Evolutionary conservation across 768 basidiomycete genomes (phyloP), one percentile per base, ranked within the genome.

Genomic region (Tephrocybe sp.): DNA sequence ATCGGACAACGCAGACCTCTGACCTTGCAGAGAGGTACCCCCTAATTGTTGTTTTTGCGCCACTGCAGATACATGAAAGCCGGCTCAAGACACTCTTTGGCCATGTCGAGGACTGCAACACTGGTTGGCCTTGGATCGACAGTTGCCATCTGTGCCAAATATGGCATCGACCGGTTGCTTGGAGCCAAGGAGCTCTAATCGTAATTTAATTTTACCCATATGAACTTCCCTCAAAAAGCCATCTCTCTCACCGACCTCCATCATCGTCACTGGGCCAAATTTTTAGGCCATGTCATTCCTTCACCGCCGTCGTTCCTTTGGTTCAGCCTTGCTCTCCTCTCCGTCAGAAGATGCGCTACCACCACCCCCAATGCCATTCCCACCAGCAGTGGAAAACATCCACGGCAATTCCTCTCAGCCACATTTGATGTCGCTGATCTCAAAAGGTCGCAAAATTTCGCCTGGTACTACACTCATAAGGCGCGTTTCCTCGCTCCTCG

Each of bases 401-500:
- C 52, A 30, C 31, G 22, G 38, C 27, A 29, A 29, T 18, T 9
- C 36, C 23, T 23, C 47, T 11, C 45, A 53, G 24, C 24, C 55
- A 23, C 48, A 47, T 18, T 16, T 47, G n/a, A 42, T 45, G 10
- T 18, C 44, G 13, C 19, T 43, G 25, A 29, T 47, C 21, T n/a
- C 30, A 11, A 52, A 31, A 27, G 41, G 37, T 21, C 29, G 36
- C 16, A 55, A 41, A 41, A 40, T 13, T 12, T 55, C 58, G 30
- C 47, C 50, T 6, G 55, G 51, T 18, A 42, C n/a, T n/a, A n/a
- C 43, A 29, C 46, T 65, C 12, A 62, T 65, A 11, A 54, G 55
- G 47, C 61, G 63, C 37, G 63, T 65, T 15, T 65, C 64, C 11
- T 53, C 46, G 18, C 52, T 61, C 22, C 59, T 64, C 19, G 53